A percentile compares a stretch with the other conserved stretches of the same genome.
Conservation (phyloP, 1,139 yeast species). For the Komagataea norvegica region DNA sequence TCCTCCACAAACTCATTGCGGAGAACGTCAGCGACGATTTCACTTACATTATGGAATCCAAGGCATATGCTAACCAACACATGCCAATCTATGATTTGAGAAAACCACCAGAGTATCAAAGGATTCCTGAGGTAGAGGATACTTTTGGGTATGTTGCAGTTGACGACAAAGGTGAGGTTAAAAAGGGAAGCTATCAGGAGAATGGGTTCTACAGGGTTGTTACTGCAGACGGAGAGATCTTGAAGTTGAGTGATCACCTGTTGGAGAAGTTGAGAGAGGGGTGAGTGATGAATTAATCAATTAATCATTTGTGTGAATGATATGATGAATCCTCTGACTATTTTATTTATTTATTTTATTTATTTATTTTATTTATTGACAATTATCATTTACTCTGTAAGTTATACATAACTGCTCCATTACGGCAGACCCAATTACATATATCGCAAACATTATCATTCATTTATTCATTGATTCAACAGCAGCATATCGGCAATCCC, state of each 20-base stretch:
- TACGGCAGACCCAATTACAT: too few species aligned
- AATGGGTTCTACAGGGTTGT: constrained; percentile 59
- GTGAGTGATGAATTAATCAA: too few species aligned
- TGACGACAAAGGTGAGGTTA: constrained; percentile 48
- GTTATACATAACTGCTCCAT: too few species aligned
- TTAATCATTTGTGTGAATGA: too few species aligned
- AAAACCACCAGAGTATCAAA: constrained; percentile 59
- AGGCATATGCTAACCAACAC: constrained; percentile 48
- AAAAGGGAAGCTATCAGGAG: constrained; percentile 50
- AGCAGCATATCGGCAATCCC: neutral
- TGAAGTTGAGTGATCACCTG: constrained; percentile 53
- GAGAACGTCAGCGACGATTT: constrained; percentile 44
- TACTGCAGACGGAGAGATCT: constrained; percentile 48
- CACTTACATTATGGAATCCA: constrained; percentile 57
- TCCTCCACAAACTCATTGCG: constrained; percentile 31
- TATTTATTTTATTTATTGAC: constrained; percentile 4
- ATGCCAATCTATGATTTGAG: constrained; percentile 76
- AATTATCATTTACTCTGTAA: too few species aligned
- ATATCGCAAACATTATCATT: too few species aligned
- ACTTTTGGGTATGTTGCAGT: constrained; percentile 69
- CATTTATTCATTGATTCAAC: neutral
- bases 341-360: constrained; percentile 4
- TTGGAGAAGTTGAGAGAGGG: constrained; percentile 28
- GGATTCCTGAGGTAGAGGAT: constrained; percentile 70
- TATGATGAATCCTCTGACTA: too few species aligned